Evolutionary conservation across 1,284 basidiomycete species (phyloP).

Genomic region (Trametes versicolor): DNA sequence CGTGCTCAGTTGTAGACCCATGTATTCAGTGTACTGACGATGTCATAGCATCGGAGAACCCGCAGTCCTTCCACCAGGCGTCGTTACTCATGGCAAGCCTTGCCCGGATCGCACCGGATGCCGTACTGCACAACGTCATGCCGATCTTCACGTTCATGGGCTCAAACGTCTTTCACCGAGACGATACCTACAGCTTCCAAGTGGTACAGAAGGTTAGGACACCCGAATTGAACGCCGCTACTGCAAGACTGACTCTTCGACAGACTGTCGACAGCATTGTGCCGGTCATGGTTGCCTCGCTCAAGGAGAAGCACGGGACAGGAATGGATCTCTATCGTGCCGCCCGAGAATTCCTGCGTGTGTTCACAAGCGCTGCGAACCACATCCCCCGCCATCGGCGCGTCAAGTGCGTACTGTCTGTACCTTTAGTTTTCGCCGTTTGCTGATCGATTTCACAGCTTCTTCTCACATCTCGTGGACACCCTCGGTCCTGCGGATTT

Average conservation of each 20-base stretch:
- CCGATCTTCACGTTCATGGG: slow-evolving; percentile 99
- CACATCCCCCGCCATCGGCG: slow-evolving; percentile 91
- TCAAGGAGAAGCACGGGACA: slow-evolving; percentile 63
- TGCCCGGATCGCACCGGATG: slow-evolving; percentile 87
- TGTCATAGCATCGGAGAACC: slow-evolving; percentile 81
- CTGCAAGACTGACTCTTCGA: slow-evolving; percentile 3
- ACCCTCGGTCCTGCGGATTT: slow-evolving; percentile 87
- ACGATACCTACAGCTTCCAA: slow-evolving; percentile 94
- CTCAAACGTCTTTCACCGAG: slow-evolving; percentile 94
- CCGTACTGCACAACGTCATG: slow-evolving; percentile 96
- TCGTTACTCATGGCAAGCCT: slow-evolving; percentile 90
- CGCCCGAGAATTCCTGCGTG: slow-evolving; percentile 80
- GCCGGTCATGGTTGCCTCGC: slow-evolving; percentile 88
- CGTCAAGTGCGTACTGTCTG: slow-evolving; percentile 65
- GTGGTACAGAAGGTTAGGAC: slow-evolving; percentile 88
- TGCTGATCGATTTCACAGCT: slow-evolving; percentile 55
- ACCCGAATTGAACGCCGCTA: too few relatives aligned
- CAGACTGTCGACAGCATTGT: slow-evolving; percentile 94
- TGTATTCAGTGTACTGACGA: slow-evolving; percentile 12
- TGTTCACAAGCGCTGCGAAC: slow-evolving; percentile 89
- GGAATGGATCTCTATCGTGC: slow-evolving; percentile 72
- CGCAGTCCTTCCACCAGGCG: slow-evolving; percentile 95
- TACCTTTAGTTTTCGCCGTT: background rate
- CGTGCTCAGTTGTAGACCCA: slow-evolving; percentile 34
- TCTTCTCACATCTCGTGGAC: slow-evolving; percentile 92